Evolutionary conservation across 169 alveolate species (phyloP), one percentile per base, ranked within the genome.

Genomic region (Babesia ovis): DNA sequence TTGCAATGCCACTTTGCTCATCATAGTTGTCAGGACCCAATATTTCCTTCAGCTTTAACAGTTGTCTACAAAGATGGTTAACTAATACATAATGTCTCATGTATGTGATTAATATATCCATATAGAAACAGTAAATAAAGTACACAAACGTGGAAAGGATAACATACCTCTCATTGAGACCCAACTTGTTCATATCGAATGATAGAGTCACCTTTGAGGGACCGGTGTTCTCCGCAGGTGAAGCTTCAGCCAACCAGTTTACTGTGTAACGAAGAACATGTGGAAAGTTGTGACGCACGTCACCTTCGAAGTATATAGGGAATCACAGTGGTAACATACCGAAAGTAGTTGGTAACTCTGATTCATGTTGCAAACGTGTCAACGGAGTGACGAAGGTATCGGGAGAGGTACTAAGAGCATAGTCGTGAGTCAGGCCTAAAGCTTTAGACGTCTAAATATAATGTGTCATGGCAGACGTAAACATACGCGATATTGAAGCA

Each of bases 371-470:
- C 29, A 90, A 70, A 61, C 70, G 69, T 18, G 94, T 90, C 27
- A 90, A 68, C 25, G 94, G 94, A 16, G 94, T 90, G 43, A 90
- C 89, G 57, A 90, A 90, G 57, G 89, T 57, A 25, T 74, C 68
- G 32, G 91, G 89, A 14, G 39, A 27, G 0, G 42, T 56, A 1
- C 27, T 14, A 12, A 53, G 42, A 4, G 69, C 42, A 1, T n/a
- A 0, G 32, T 73, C 76, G 35, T 68, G 85, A 2, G 83, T 61
- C 34, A 43, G 46, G 16, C 82, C 92, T 0, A 59, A n/a, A 23
- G 79, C 64, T 46, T 50, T 56, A 35, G 70, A 22, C 16, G 59
- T 77, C 84, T 85, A 62, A 41, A 76, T 68, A 53, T 48, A 42
- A 42, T 74, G 68, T 35, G 37, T 48, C 68, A 45, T 72, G 22